Percentiles rank a stretch among this genome's conserved stretches.
Conservation (phyloP, 2,329 filamentous ascomycete species). For the Rhexocercosporidium sp. region DNA sequence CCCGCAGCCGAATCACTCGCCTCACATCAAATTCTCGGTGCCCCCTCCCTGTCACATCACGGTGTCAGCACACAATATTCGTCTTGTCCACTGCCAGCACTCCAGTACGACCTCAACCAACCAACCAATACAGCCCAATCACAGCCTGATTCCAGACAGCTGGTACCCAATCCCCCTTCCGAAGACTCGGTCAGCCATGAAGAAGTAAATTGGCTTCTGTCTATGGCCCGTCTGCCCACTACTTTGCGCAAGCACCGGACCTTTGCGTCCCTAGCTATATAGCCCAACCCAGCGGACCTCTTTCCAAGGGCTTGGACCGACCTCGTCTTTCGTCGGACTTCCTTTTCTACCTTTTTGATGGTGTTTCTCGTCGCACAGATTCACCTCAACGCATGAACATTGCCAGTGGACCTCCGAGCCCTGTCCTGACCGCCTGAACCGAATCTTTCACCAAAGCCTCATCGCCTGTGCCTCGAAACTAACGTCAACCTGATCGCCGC, state of each 20-base stretch:
- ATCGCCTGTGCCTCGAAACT: slow-evolving; percentile 7
- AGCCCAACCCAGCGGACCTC: background rate
- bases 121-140: slow-evolving; percentile 8
- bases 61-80: background rate
- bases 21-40: no score
- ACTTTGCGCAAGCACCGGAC: background rate
- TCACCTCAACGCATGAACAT: background rate
- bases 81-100: slow-evolving; percentile 10
- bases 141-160: background rate
- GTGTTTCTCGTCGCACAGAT: background rate
- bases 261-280: slow-evolving; percentile 14
- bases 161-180: slow-evolving; percentile 17
- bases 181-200: slow-evolving; percentile 9
- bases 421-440: background rate
- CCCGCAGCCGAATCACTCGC: background rate
- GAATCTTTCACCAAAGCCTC: background rate
- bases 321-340: background rate
- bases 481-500: background rate
- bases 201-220: slow-evolving; percentile 10
- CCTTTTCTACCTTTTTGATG: background rate
- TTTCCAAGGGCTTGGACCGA: background rate
- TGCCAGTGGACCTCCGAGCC: background rate
- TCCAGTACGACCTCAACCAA: slow-evolving; percentile 6
- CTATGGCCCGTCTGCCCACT: background rate
- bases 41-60: slow-evolving; percentile 3